phyloP scores from a whole-genome alignment of 257 asterid species.

The Solanum sitiens region DNA sequence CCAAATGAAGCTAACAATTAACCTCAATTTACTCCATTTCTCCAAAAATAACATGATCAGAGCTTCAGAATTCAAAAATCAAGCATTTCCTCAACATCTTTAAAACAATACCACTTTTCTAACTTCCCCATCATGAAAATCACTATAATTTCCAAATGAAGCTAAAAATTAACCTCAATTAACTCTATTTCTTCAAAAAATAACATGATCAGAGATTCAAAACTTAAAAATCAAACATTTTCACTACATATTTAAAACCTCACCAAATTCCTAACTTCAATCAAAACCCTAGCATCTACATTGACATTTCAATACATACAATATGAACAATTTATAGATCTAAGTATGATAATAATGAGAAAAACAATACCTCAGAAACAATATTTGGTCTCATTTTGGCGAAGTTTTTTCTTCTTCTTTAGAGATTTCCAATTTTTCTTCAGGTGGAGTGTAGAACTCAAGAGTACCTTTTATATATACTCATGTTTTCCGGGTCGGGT shows the following conservation, averaged over 20 bases:
- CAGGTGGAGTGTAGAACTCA: constrained; percentile 5
- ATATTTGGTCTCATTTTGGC: constrained; percentile 64
- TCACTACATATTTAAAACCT: neutral
- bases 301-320: neutral
- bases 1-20: neutral
- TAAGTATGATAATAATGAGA: neutral
- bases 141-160: neutral
- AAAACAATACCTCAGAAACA: constrained; percentile 63
- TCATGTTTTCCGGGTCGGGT: constrained; percentile 13
- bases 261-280: neutral
- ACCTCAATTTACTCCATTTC: neutral
- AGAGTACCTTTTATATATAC: neutral
- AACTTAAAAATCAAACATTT: neutral
- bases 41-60: neutral
- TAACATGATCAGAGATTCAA: neutral
- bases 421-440: constrained; percentile 18
- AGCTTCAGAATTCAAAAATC: neutral
- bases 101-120: neutral
- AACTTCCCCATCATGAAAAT: neutral
- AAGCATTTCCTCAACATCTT: neutral
- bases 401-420: constrained; percentile 6
- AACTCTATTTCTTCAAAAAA: neutral
- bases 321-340: neutral
- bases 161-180: neutral
- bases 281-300: neutral